Evolutionary conservation across 768 basidiomycete genomes (phyloP).

Genomic region (Tephrocybe sp.): DNA sequence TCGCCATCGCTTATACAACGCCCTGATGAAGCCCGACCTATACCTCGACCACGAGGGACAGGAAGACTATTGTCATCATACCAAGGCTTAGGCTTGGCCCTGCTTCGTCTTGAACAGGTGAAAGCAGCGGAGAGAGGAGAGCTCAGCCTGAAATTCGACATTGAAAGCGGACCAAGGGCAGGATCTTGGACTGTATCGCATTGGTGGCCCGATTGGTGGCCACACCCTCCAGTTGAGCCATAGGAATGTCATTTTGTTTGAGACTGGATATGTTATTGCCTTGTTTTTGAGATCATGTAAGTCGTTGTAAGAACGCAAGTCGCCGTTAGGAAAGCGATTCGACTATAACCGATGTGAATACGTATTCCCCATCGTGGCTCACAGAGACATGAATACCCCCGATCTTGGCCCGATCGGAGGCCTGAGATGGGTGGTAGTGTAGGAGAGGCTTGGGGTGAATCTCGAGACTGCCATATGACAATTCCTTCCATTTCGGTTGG

Average conservation of each 20-base stretch:
- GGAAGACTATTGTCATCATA: constrained; percentile 71
- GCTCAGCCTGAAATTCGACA: constrained; percentile 37
- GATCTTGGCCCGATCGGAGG: constrained; percentile 16
- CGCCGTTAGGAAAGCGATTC: constrained; percentile 33
- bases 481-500: constrained; percentile 71
- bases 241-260: background rate
- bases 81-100: constrained; percentile 66
- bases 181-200: constrained; percentile 48
- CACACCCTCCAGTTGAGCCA: constrained; percentile 22
- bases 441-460: constrained; percentile 31
- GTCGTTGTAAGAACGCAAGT: background rate
- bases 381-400: constrained; percentile 63
- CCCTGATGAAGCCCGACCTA: constrained; percentile 23
- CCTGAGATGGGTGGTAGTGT: constrained; percentile 39
- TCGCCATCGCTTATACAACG: constrained; percentile 25
- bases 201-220: constrained; percentile 73
- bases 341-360: constrained; percentile 64
- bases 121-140: constrained; percentile 49
- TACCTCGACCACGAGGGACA: constrained; percentile 63
- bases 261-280: background rate
- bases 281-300: no score
- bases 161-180: constrained; percentile 24
- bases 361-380: constrained; percentile 81
- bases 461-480: constrained; percentile 44
- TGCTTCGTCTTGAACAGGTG: constrained; percentile 78